These are phyloP conservation scores for Leishmania martiniquensis DNA, from an alignment of 208 protist species.

Conservation along the genomic window DNA sequence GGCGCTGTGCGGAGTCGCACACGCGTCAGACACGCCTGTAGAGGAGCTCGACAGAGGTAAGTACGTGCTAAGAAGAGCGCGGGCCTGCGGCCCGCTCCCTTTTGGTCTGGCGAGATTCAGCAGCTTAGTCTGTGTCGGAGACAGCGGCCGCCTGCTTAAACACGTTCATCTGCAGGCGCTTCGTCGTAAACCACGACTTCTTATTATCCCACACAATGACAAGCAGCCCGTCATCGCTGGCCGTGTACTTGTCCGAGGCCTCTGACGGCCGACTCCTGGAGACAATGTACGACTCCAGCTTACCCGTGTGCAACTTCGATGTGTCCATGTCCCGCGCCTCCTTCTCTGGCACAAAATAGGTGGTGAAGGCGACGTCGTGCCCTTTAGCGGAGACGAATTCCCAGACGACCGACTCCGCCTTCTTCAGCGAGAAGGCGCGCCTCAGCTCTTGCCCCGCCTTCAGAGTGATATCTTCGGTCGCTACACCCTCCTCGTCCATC, in stretches of 20 bases:
- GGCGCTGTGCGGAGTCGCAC: background rate
- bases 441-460: conserved; percentile 34
- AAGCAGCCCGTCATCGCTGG: conserved; percentile 38
- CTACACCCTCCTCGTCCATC: conserved; percentile 25
- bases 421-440: conserved; percentile 34
- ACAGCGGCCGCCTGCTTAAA: conserved; percentile 37
- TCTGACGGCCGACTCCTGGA: conserved; percentile 29
- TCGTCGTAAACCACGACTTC: conserved; percentile 49
- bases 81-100: background rate
- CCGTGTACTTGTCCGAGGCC: conserved; percentile 43
- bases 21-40: background rate
- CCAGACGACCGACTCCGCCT: conserved; percentile 50
- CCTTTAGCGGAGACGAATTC: conserved; percentile 42
- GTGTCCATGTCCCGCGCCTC: conserved; percentile 7
- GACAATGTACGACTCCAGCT: conserved; percentile 39
- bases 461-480: conserved; percentile 48
- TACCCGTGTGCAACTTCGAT: conserved; percentile 6
- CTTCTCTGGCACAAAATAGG: conserved; percentile 8
- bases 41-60: background rate
- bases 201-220: conserved; percentile 66
- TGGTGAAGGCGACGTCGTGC: conserved; percentile 36
- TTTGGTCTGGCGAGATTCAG: background rate
- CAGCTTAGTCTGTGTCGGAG: background rate
- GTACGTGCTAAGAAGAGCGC: background rate
- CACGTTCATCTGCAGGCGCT: conserved; percentile 57